These are phyloP conservation scores for Berkeleyomyces basicola DNA, from an alignment of 2,329 filamentous ascomycete species.

Conservation along the genomic window DNA sequence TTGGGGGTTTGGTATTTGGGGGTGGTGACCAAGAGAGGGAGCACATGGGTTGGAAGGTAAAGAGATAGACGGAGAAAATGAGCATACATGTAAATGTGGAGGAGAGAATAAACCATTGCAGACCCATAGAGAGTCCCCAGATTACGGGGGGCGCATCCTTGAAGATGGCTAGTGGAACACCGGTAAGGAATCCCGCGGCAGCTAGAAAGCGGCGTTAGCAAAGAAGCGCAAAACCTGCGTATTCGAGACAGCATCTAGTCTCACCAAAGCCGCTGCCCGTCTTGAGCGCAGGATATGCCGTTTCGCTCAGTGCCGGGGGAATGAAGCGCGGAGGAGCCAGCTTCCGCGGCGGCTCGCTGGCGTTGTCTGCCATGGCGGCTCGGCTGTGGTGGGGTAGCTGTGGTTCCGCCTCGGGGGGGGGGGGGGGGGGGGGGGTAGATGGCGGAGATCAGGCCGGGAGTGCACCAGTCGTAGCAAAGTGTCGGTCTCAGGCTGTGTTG, in stretches of 20 bases:
- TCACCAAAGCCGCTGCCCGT: slow-evolving; percentile 8
- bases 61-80: not conserved
- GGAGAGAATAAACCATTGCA: slow-evolving; percentile 61
- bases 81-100: slow-evolving; percentile 32
- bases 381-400: not conserved
- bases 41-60: not conserved
- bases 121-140: slow-evolving; percentile 54
- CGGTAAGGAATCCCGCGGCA: slow-evolving; percentile 42
- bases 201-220: slow-evolving; percentile 21
- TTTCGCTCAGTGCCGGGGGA: slow-evolving; percentile 8
- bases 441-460: not conserved
- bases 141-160: slow-evolving; percentile 49
- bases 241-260: not conserved
- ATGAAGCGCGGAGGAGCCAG: slow-evolving; percentile 10
- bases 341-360: not conserved
- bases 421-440: not conserved
- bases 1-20: not conserved
- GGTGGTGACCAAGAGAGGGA: not conserved
- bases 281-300: slow-evolving; percentile 6
- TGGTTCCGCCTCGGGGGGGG: not conserved
- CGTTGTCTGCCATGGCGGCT: slow-evolving; percentile 1
- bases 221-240: not conserved
- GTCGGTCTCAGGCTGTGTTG: too few species aligned
- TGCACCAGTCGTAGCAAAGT: too few species aligned
- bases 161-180: slow-evolving; percentile 55